Conservation (phyloP, 257 asterid species). For the Paraleonurus japonicus region DNA sequence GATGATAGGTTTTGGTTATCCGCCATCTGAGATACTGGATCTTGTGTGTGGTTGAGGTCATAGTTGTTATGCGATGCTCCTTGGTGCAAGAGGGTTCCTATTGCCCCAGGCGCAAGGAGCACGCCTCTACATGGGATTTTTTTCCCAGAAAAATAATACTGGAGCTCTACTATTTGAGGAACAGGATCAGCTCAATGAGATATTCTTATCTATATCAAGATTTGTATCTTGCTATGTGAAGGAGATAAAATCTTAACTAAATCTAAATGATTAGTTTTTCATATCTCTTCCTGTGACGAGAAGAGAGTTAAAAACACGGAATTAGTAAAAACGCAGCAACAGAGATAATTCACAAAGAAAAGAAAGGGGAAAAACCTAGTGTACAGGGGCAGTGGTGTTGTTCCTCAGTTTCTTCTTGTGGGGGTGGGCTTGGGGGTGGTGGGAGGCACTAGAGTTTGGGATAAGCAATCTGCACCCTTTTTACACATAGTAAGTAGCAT, state of each 20-base stretch:
- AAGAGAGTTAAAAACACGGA: not conserved
- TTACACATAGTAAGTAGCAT: not conserved
- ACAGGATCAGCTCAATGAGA: not conserved
- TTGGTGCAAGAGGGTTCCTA: no score
- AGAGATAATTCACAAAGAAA: not conserved
- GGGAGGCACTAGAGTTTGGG: not conserved
- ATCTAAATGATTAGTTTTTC: no score
- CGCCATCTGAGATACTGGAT: not conserved
- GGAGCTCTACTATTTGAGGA: not conserved
- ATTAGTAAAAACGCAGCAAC: not conserved
- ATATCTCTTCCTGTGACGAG: not conserved
- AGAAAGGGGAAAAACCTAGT: not conserved
- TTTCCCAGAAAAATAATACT: not conserved
- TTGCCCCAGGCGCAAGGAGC: no score
- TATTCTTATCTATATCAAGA: not conserved
- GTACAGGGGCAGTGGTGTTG: not conserved
- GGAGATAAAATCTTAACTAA: not conserved
- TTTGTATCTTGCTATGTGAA: not conserved
- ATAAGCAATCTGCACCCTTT: not conserved
- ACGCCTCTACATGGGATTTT: not conserved
- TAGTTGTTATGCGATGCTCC: not conserved
- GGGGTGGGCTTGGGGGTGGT: not conserved
- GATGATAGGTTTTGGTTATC: constrained; percentile 8
- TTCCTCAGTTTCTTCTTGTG: not conserved
- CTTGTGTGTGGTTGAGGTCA: not conserved